A percentile compares a stretch with the other conserved stretches of the same genome.
phyloP scores from a whole-genome alignment of 306 rosid genomes.

The Cicer pinnatifidum region DNA sequence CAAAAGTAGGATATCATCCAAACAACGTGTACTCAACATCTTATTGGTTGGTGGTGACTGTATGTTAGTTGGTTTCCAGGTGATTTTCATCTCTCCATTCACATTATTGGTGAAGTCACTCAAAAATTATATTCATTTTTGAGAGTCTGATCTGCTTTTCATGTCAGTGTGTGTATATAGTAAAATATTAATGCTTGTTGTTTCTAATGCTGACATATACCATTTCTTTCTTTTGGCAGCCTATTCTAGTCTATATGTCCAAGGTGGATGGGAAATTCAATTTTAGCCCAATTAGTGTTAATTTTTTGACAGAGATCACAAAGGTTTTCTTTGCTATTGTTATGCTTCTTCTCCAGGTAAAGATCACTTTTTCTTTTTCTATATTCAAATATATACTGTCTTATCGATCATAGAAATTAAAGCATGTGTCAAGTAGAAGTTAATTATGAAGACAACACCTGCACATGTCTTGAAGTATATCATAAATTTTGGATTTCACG shows the following conservation, averaged over 20 bases:
- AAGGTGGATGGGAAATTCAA: conserved; percentile 98
- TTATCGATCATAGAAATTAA: conserved; percentile 20
- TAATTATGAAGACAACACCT: background rate
- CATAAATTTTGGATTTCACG: conserved; percentile 4
- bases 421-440: conserved; percentile 34
- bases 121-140: background rate
- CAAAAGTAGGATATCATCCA: conserved; percentile 75
- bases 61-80: conserved; percentile 95
- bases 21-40: conserved; percentile 79
- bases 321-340: conserved; percentile 91
- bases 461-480: conserved; percentile 18
- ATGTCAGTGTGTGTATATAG: background rate
- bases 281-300: conserved; percentile 97
- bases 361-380: conserved; percentile 29
- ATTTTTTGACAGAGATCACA: conserved; percentile 88
- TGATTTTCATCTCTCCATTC: conserved; percentile 43
- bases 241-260: conserved; percentile 96
- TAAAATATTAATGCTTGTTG: conserved; percentile 10
- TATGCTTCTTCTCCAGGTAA: conserved; percentile 91
- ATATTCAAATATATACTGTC: conserved; percentile 31
- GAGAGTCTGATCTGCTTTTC: conserved; percentile 5
- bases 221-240: conserved; percentile 62
- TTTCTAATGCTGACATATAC: conserved; percentile 31
- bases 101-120: conserved; percentile 3
- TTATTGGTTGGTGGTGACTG: conserved; percentile 97